Conservation (phyloP, 192 early-diverging fungal species). For the Allomyces arbusculus region DNA sequence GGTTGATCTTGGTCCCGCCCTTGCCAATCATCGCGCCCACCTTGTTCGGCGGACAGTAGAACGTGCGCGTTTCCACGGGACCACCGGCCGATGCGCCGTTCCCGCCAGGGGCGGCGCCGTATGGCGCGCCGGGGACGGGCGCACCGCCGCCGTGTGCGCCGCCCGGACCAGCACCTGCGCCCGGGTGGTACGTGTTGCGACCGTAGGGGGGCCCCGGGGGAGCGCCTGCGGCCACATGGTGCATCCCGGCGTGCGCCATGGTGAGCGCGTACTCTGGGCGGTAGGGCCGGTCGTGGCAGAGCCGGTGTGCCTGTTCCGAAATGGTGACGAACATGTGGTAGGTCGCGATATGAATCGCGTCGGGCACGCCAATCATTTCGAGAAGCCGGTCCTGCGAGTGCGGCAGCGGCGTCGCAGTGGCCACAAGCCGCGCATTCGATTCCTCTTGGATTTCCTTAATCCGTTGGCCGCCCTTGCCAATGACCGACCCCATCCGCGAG, state of each 20-base stretch:
- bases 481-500: slow-evolving; percentile 77
- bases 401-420: slow-evolving; percentile 77
- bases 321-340: neutral
- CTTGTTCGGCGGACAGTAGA: slow-evolving; percentile 63
- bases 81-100: no score
- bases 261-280: neutral
- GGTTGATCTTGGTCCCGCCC: slow-evolving; percentile 59
- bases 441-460: slow-evolving; percentile 91
- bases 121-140: no score
- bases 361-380: slow-evolving; percentile 63
- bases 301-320: neutral
- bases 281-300: neutral
- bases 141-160: neutral
- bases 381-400: slow-evolving; percentile 84
- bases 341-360: slow-evolving; percentile 60
- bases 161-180: neutral
- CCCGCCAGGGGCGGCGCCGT: no score
- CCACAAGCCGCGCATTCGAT: slow-evolving; percentile 63
- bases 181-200: neutral
- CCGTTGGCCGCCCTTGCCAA: slow-evolving; percentile 78
- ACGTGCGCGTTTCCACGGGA: neutral
- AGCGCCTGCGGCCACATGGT: neutral
- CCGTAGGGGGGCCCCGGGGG: neutral
- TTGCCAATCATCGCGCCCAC: slow-evolving; percentile 97
- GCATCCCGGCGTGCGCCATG: neutral